Evolutionary conservation across 75 land plant genomes (phyloP).

Genomic region (Sequoiadendron giganteum): DNA sequence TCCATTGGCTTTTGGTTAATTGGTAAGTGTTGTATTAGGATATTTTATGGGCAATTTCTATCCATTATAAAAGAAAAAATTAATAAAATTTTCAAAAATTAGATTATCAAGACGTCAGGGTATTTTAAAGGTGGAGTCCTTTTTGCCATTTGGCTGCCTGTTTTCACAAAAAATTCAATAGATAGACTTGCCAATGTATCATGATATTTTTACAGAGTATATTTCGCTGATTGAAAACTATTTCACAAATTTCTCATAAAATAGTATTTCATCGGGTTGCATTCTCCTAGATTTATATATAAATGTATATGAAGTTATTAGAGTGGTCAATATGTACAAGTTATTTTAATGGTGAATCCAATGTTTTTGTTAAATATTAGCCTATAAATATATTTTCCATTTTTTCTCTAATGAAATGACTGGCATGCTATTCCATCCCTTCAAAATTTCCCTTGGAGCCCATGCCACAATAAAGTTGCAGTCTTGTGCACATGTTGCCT

Average conservation of each 20-base stretch:
- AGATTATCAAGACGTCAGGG: too few relatives aligned
- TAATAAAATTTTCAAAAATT: neutral
- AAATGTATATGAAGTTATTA: too few relatives aligned
- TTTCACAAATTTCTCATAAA: too few relatives aligned
- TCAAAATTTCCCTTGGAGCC: neutral
- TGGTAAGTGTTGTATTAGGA: neutral
- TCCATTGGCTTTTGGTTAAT: neutral
- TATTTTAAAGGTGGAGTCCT: neutral
- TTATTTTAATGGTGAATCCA: neutral
- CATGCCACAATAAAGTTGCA: neutral
- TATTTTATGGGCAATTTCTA: too few relatives aligned
- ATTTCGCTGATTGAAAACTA: too few relatives aligned
- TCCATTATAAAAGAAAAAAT: neutral
- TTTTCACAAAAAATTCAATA: too few relatives aligned
- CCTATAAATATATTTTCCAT: too few relatives aligned
- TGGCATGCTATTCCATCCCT: too few relatives aligned
- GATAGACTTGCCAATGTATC: neutral
- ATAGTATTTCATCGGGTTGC: too few relatives aligned
- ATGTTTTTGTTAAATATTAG: neutral
- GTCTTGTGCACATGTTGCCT: neutral
- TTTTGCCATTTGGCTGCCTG: too few relatives aligned
- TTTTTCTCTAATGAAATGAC: neutral
- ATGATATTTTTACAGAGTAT: neutral
- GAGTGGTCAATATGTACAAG: neutral
- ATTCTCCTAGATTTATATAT: too few relatives aligned